These are phyloP conservation scores for Mycena belliarum DNA, from an alignment of 768 basidiomycete genomes.

Conservation along the genomic window DNA sequence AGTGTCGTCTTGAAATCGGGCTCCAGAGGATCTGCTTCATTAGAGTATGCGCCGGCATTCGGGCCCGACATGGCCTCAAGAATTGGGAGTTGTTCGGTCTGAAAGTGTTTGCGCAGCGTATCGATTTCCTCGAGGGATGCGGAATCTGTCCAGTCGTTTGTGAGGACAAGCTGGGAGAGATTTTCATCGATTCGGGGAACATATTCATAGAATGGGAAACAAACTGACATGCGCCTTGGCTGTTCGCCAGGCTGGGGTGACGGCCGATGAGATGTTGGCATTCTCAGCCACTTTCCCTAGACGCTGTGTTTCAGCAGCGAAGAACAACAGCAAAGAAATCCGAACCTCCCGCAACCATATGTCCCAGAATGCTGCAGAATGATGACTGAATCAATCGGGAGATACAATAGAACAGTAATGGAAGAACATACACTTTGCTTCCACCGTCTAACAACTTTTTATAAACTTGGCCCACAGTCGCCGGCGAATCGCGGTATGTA, in stretches of 20 bases:
- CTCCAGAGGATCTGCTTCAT: conserved; percentile 36
- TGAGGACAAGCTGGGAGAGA: conserved; percentile 22
- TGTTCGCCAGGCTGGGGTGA: conserved; percentile 34
- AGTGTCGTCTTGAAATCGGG: conserved; percentile 33
- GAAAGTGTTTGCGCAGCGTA: conserved; percentile 24
- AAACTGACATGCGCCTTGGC: conserved; percentile 38
- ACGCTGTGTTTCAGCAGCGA: background rate
- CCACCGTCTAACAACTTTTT: conserved; percentile 24
- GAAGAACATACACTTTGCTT: background rate
- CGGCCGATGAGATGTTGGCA: conserved; percentile 31
- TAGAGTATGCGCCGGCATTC: conserved; percentile 34
- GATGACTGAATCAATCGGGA: too few relatives aligned
- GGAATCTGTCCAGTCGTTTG: conserved; percentile 20
- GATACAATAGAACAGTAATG: too few relatives aligned
- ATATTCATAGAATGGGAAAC: background rate
- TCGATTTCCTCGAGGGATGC: conserved; percentile 20
- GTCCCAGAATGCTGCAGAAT: conserved; percentile 24
- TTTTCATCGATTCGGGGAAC: too few relatives aligned
- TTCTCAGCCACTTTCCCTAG: conserved; percentile 35
- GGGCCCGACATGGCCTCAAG: conserved; percentile 29
- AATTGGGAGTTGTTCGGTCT: conserved; percentile 26
- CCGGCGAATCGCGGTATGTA: conserved; percentile 18
- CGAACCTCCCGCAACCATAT: conserved; percentile 27
- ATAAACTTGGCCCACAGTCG: conserved; percentile 24
- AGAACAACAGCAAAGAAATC: background rate